These are phyloP conservation scores for Lachancea fermentati DNA, from an alignment of 805 yeast species.

Conservation along the genomic window DNA sequence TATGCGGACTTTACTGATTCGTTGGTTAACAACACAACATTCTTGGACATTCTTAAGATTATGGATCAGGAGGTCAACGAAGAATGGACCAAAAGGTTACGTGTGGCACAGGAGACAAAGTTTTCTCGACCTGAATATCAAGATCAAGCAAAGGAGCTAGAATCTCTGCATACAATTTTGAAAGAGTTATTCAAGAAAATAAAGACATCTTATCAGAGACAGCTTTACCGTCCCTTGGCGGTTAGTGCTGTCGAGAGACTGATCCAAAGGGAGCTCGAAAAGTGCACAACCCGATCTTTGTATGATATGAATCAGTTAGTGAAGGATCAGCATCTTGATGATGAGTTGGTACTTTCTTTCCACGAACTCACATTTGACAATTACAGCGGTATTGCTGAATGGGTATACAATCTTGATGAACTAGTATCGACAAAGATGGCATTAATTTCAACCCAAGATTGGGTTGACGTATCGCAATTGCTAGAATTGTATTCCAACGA, in stretches of 20 bases:
- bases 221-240: constrained; percentile 55
- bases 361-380: constrained; percentile 13
- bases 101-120: constrained; percentile 22
- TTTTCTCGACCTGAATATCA: background rate
- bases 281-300: constrained; percentile 15
- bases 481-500: constrained; percentile 65
- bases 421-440: constrained; percentile 52
- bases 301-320: constrained; percentile 14
- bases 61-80: constrained; percentile 59
- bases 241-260: constrained; percentile 21
- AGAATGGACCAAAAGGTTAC: constrained; percentile 43
- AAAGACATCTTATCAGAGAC: constrained; percentile 64
- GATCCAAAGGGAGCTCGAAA: constrained; percentile 17
- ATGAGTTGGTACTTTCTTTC: constrained; percentile 24
- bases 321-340: constrained; percentile 22
- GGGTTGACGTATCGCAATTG: constrained; percentile 71
- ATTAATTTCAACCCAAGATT: constrained; percentile 51
- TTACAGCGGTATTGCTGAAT: constrained; percentile 47
- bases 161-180: constrained; percentile 26
- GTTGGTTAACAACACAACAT: constrained; percentile 48
- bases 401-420: constrained; percentile 59
- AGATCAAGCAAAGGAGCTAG: constrained; percentile 23
- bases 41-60: constrained; percentile 59
- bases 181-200: constrained; percentile 53
- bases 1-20: constrained; percentile 73